A percentile compares a stretch with the other conserved stretches of the same genome.
Evolutionary conservation across 306 rosid species (phyloP).

Genomic region (Rosa multiflora): DNA sequence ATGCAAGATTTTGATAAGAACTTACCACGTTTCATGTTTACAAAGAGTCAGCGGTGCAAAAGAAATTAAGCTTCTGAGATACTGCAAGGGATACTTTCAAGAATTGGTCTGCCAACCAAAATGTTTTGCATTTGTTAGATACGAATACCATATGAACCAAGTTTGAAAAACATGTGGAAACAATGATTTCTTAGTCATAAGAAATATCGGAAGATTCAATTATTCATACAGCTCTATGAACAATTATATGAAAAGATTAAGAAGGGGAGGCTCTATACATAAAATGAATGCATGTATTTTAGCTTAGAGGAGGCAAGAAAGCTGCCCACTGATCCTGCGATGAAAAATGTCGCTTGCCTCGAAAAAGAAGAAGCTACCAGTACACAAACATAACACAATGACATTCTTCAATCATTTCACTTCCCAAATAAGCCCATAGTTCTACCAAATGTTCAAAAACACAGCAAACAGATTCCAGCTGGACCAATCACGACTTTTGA

Average conservation of each 20-base stretch:
- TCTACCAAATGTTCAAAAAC: slow-evolving; percentile 24
- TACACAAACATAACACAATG: slow-evolving; percentile 21
- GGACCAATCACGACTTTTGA: slow-evolving; percentile 51
- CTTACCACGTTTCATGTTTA: slow-evolving; percentile 81
- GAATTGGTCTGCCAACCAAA: slow-evolving; percentile 36
- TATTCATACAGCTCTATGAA: neutral
- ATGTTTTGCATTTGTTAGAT: slow-evolving; percentile 23
- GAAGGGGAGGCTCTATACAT: no score
- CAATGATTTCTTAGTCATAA: slow-evolving; percentile 17
- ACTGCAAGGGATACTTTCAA: neutral
- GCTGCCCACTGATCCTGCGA: no score
- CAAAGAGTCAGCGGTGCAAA: slow-evolving; percentile 21
- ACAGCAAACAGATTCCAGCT: slow-evolving; percentile 40
- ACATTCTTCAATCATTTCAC: slow-evolving; percentile 21
- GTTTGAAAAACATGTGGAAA: neutral
- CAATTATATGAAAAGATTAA: neutral
- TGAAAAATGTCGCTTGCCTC: no score
- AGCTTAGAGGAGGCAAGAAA: no score
- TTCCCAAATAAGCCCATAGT: slow-evolving; percentile 21
- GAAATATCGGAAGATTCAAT: slow-evolving; percentile 8
- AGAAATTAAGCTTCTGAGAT: slow-evolving; percentile 29
- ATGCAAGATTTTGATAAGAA: neutral
- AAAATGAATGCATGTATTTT: no score
- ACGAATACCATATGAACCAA: neutral
- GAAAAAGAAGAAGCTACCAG: neutral